A percentile compares a stretch with the other conserved stretches of the same genome.
phyloP scores from a whole-genome alignment of 192 early-diverging fungal genomes.

The Geranomyces michiganensis region DNA sequence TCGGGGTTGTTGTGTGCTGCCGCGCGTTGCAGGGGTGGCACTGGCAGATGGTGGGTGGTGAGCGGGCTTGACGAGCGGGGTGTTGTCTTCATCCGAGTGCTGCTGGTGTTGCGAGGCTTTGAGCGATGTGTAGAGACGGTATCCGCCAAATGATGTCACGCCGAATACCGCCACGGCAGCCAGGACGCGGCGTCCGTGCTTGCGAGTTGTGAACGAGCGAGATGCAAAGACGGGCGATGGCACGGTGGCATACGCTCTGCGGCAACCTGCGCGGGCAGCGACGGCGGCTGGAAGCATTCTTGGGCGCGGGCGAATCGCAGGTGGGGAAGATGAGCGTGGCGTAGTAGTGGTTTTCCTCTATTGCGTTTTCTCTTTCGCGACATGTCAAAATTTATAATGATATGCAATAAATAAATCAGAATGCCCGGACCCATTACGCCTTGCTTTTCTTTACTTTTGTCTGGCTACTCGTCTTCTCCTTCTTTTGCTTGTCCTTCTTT shows the following conservation, averaged over 20 bases:
- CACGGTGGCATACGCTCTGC: neutral
- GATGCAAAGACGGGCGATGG: slow-evolving; percentile 15
- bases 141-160: neutral
- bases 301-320: too few species aligned
- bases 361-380: too few species aligned
- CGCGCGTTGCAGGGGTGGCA: neutral
- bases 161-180: neutral
- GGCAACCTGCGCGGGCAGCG: too few species aligned
- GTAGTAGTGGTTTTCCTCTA: too few species aligned
- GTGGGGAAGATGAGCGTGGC: too few species aligned
- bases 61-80: slow-evolving; percentile 1
- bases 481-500: slow-evolving; percentile 47
- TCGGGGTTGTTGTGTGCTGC: slow-evolving; percentile 17
- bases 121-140: slow-evolving; percentile 2
- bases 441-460: too few species aligned
- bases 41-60: neutral
- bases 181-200: neutral
- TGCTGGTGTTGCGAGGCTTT: neutral
- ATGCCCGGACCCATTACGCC: too few species aligned
- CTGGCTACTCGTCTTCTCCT: too few species aligned
- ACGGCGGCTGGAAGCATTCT: too few species aligned
- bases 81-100: neutral
- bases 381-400: too few species aligned
- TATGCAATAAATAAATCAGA: too few species aligned
- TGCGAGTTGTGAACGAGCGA: neutral